Conservation (phyloP, 208 protist species). For the Crithidia sp. region DNA sequence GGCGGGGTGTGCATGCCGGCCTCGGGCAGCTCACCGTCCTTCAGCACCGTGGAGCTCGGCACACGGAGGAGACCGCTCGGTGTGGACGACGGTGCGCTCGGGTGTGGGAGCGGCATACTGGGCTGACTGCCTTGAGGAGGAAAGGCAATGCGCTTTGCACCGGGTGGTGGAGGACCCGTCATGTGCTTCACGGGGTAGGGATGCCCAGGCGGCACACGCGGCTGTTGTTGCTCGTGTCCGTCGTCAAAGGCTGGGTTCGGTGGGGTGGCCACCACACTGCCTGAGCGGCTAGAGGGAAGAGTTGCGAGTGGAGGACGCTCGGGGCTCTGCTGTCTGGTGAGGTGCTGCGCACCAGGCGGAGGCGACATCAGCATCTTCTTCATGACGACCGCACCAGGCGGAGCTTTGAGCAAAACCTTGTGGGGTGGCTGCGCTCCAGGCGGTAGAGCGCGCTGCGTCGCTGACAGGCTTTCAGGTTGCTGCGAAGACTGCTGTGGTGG, state of each 20-base stretch:
- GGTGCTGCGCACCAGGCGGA: neutral
- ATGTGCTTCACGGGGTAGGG: slow-evolving; percentile 17
- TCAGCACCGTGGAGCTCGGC: slow-evolving; percentile 27
- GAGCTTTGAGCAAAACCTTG: slow-evolving; percentile 8
- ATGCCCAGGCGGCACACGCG: neutral
- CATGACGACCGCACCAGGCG: slow-evolving; percentile 1
- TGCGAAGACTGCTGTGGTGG: neutral
- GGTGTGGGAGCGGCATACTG: neutral
- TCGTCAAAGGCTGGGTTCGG: neutral
- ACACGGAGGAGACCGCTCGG: slow-evolving; percentile 14
- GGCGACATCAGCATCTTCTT: slow-evolving; percentile 11
- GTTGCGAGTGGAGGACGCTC: slow-evolving; percentile 6
- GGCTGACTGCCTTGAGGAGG: neutral
- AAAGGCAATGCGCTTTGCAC: slow-evolving; percentile 2
- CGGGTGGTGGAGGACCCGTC: slow-evolving; percentile 5
- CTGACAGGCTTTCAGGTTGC: neutral
- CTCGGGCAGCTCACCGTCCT: slow-evolving; percentile 18
- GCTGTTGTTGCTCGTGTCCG: slow-evolving; percentile 18
- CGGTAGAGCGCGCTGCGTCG: neutral
- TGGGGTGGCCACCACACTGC: neutral
- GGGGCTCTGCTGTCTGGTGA: neutral
- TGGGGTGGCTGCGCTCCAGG: slow-evolving; percentile 6
- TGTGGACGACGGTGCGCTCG: neutral
- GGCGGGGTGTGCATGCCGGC: slow-evolving; percentile 15
- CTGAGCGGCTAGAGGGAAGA: neutral